Conservation (phyloP, 2,329 filamentous ascomycete species). For the Paraphaeosphaeria sporulosa region DNA sequence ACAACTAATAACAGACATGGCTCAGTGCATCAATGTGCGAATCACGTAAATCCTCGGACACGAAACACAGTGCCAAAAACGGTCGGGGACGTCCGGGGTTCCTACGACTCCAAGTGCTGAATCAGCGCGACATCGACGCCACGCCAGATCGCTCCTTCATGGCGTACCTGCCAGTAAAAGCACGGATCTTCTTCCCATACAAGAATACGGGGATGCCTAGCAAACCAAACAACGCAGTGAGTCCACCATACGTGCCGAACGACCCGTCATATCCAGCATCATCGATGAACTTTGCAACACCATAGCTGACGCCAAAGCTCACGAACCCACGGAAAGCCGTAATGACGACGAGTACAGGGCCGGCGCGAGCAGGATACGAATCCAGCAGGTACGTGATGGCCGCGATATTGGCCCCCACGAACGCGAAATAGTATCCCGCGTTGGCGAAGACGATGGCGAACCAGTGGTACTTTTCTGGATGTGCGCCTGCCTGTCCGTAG, state of each 20-base stretch:
- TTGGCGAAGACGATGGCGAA: slow-evolving; percentile 43
- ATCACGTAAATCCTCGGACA: no score
- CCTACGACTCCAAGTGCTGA: no score
- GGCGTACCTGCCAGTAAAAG: slow-evolving; percentile 40
- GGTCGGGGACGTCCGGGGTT: no score
- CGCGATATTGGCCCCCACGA: slow-evolving; percentile 55
- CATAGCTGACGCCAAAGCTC: slow-evolving; percentile 54
- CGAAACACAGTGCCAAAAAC: no score
- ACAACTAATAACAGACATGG: no score
- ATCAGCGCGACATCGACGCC: slow-evolving; percentile 19
- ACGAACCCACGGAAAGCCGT: no score
- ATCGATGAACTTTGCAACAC: slow-evolving; percentile 44
- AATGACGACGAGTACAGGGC: slow-evolving; percentile 55
- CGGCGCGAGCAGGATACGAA: slow-evolving; percentile 53
- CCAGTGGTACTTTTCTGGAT: slow-evolving; percentile 49
- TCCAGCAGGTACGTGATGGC: slow-evolving; percentile 57
- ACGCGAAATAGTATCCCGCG: slow-evolving; percentile 46
- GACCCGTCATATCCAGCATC: slow-evolving; percentile 43
- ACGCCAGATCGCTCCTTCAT: slow-evolving; percentile 20
- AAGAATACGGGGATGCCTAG: slow-evolving; percentile 40
- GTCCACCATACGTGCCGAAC: slow-evolving; percentile 39
- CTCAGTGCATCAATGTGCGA: no score
- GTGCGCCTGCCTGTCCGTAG: slow-evolving; percentile 34
- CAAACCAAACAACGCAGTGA: slow-evolving; percentile 39
- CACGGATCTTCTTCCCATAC: slow-evolving; percentile 43